Evolutionary conservation across 495 filamentous ascomycete species (phyloP).

Genomic region (Penicillium riverlandense): DNA sequence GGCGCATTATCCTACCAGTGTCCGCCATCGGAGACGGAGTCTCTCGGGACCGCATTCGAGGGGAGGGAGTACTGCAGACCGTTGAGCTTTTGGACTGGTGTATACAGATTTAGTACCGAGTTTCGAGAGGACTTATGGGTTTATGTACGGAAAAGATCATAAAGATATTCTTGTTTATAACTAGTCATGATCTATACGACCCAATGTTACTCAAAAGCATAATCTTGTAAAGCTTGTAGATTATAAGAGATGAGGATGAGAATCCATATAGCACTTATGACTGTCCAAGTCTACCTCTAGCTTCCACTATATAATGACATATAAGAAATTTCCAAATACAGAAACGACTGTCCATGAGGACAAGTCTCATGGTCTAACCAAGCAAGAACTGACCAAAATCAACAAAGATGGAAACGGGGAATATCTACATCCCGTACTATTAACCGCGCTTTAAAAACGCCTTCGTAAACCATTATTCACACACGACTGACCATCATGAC

Average conservation of each 20-base stretch:
- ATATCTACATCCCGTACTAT: no score
- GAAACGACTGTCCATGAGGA: background rate
- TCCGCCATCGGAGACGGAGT: conserved; percentile 23
- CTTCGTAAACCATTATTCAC: no score
- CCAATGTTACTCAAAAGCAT: no score
- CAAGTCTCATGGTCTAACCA: background rate
- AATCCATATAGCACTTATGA: background rate
- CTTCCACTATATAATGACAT: background rate
- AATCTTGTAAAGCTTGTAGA: no score
- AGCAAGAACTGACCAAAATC: background rate
- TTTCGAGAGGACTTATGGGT: no score
- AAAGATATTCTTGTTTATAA: no score
- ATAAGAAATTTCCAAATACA: background rate
- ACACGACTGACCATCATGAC: background rate
- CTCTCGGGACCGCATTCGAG: conserved; percentile 20
- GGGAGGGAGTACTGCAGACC: conserved; percentile 1
- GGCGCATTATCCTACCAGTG: conserved; percentile 22
- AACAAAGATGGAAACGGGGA: background rate
- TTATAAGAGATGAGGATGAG: no score
- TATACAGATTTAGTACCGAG: background rate
- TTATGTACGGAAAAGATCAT: no score
- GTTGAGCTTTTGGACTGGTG: background rate
- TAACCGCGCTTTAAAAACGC: no score
- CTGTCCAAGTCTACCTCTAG: background rate
- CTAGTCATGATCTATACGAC: no score